Evolutionary conservation across 2,329 filamentous ascomycete species (phyloP), one percentile per base, ranked within the genome.

Genomic region (Oidium heveae): DNA sequence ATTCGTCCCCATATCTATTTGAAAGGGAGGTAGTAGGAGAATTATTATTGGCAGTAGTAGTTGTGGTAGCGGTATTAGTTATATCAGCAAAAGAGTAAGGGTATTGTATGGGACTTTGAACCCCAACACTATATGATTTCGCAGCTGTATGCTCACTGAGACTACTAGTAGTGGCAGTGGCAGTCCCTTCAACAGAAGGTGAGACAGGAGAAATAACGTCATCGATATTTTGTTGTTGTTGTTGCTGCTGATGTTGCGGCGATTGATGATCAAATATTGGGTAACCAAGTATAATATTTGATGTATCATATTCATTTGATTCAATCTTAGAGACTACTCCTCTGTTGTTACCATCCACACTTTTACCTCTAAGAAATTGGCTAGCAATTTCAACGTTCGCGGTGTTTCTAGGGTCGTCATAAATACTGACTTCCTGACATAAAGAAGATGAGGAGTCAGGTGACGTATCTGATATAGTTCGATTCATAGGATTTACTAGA

Each of bases 391-490:
- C 76, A 70, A 81, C 78, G 24, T 7, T n/a, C 5, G 18, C 76
- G 4, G 72, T 74, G 56, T 72, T 79, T 52, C 77, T 78, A 55
- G 80, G 81, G 4, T 77, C 78, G 59, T 82, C 78, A 56, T 82
- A 82, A 8, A 82, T 76, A 55, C 82, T 78, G 10, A 80, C 70
- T 20, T 64, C 63, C 12, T 61, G 60, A 37, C 60, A 62, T 51
- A 62, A 60, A 65, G 68, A 34, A 16, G 62, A 54, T 1, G 69
- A 60, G 46, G 69, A 74, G 52, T 80, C 77, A 0, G 78, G 77
- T 1, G 70, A 60, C 43, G 69, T 74, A 52, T 80, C 77, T 0
- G 78, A 77, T 0, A 74, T 70, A 18, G 74, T 74, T 57, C 75
- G 73, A 15, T 81, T 71, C 69, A 77, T 74, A 0, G 77, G 78